Evolutionary conservation across 495 filamentous ascomycete genomes (phyloP), one percentile per base, ranked within the genome.

Genomic region (Penicillium mononematosum): DNA sequence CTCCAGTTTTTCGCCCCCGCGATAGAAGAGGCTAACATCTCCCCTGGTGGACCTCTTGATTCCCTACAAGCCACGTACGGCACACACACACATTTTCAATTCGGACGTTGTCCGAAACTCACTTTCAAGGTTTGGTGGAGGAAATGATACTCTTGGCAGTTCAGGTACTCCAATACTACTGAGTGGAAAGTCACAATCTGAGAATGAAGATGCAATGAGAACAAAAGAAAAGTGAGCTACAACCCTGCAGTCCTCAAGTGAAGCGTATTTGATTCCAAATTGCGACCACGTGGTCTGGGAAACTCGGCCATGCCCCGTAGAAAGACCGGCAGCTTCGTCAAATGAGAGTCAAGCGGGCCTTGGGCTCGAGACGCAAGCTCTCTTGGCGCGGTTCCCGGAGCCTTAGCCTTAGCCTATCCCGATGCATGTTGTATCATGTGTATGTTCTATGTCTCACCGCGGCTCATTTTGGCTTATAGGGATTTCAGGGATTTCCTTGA

Each of bases 341-440:
- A 68, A 68, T 65, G 36, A 55, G 20, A 59, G 44, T 25, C 12
- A 19, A 46, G 36, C 32, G 39, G 20, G 11, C 31, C 10, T 34
- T 16, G 20, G 20, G 27, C 7, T 42, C 54, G 53, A 55, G 59
- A 65, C 53, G 56, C 62, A 68, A 68, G 65, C 65, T 68, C 59
- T 31, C 65, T 65, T 68, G 62, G 65, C 58, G 11, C 39, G 55
- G 44, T 29, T 34, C 55, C 55, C 62, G 53, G 53, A 43, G 11
- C 17, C 31, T 34, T 34, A 14, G 31, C 31, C 64, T 62, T 58
- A 58, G 58, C 59, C 56, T 50, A 12, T 32, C 59, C 34, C 45
- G 29, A 2, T 5, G 24, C 5, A 24, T 25, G 24, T 25, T 25
- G 45, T 54, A 45, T 46, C 54, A 45, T 59, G 61, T 49, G 32